These are phyloP conservation scores for Blastocladiella emersonii DNA, from an alignment of 371 early-diverging fungal species.

Conservation along the genomic window DNA sequence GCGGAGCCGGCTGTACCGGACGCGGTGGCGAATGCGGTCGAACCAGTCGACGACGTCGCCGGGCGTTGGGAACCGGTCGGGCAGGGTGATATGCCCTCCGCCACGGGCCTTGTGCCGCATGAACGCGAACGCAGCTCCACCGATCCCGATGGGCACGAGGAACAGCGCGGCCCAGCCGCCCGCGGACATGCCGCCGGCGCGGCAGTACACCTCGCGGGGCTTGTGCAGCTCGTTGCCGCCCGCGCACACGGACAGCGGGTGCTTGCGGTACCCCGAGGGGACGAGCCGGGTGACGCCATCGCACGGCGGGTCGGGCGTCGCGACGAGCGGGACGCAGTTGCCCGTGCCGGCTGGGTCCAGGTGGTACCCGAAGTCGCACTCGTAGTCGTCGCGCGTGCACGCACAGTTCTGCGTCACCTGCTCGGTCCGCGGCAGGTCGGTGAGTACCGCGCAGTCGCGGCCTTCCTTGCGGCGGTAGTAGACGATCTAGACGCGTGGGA, in stretches of 20 bases:
- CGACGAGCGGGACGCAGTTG: conserved; percentile 44
- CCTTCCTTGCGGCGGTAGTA: conserved; percentile 67
- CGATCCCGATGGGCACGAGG: background rate
- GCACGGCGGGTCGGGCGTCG: conserved; percentile 49
- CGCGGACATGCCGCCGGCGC: background rate
- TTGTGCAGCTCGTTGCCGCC: conserved; percentile 40
- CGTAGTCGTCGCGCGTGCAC: conserved; percentile 70
- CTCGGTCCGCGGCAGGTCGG: conserved; percentile 47
- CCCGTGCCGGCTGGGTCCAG: conserved; percentile 6
- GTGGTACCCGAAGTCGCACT: conserved; percentile 41
- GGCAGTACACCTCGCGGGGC: conserved; percentile 43
- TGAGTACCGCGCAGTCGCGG: conserved; percentile 61
- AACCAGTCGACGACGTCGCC: background rate
- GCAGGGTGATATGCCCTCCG: background rate
- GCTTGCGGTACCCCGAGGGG: conserved; percentile 64
- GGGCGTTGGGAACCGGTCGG: background rate
- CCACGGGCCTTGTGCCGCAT: too few species aligned
- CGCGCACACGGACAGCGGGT: conserved; percentile 53
- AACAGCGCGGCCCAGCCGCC: conserved; percentile 1
- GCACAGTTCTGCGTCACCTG: conserved; percentile 44
- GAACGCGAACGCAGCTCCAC: background rate
- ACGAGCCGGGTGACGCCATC: conserved; percentile 38
- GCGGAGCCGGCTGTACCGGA: background rate
- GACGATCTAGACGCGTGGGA: conserved; percentile 33
- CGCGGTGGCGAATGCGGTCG: background rate